A percentile compares a stretch with the other conserved stretches of the same genome.
Evolutionary conservation across 208 protist species (phyloP).

Genomic region (Strigomonas culicis): DNA sequence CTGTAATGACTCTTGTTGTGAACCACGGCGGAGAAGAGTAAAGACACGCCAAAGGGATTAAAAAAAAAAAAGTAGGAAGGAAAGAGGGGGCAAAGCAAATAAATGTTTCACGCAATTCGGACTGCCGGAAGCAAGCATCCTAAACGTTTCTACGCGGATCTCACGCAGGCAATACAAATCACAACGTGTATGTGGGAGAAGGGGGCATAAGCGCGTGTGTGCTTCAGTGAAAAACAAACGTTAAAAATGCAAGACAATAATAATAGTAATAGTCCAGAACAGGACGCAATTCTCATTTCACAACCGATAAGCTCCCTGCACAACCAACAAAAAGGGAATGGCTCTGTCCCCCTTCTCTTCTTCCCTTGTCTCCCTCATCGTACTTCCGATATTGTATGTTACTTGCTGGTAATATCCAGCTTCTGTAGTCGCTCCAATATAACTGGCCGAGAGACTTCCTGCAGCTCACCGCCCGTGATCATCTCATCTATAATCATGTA

Average conservation of each 20-base stretch:
- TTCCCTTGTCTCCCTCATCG: no score
- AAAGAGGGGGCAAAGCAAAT: background rate
- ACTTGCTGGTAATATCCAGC: constrained; percentile 90
- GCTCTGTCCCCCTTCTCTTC: no score
- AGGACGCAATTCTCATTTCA: no score
- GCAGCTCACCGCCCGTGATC: constrained; percentile 97
- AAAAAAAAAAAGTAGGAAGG: constrained; percentile 15
- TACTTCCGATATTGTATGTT: constrained; percentile 9
- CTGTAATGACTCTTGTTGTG: constrained; percentile 8
- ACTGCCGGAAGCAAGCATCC: background rate
- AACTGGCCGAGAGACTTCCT: constrained; percentile 95
- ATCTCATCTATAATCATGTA: constrained; percentile 99
- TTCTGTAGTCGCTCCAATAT: constrained; percentile 91
- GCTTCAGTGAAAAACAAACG: no score
- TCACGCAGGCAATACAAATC: no score
- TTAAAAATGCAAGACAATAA: no score
- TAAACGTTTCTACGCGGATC: background rate
- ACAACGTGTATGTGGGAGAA: no score
- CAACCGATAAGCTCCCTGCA: no score
- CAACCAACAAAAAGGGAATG: no score
- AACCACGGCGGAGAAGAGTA: constrained; percentile 4
- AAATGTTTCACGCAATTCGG: background rate
- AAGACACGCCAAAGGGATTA: constrained; percentile 9
- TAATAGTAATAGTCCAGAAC: no score
- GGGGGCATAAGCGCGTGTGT: no score